Conservation (phyloP, 495 filamentous ascomycete species). For the Penicillium lagena region DNA sequence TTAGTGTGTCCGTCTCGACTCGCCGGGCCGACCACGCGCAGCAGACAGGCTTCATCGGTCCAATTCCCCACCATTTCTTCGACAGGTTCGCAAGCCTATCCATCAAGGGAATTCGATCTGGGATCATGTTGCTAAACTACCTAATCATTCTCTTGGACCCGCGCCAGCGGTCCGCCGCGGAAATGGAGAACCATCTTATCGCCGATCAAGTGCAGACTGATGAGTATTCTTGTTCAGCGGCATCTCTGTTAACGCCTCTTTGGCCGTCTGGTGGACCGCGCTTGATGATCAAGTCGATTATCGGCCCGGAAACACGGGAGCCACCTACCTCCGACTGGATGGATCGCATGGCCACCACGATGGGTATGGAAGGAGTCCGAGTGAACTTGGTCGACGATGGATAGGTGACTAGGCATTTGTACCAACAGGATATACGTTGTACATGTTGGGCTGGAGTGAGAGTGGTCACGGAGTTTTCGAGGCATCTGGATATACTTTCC, state of each 20-base stretch:
- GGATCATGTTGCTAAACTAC: conserved; percentile 20
- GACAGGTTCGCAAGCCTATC: conserved; percentile 19
- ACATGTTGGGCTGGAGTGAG: no score
- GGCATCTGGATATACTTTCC: no score
- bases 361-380: conserved; percentile 20
- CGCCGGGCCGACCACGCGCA: conserved; percentile 13
- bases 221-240: background rate
- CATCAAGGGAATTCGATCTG: conserved; percentile 15
- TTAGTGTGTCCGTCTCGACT: conserved; percentile 19
- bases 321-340: conserved; percentile 22
- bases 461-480: no score
- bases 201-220: background rate
- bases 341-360: conserved; percentile 19
- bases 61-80: conserved; percentile 19
- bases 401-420: background rate
- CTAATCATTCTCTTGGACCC: conserved; percentile 19
- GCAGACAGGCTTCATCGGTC: conserved; percentile 17
- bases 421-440: no score
- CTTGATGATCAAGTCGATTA: conserved; percentile 14
- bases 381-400: conserved; percentile 10
- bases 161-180: conserved; percentile 10
- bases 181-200: conserved; percentile 11
- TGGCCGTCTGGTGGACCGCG: conserved; percentile 8
- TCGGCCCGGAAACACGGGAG: conserved; percentile 11
- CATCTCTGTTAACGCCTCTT: conserved; percentile 7